Conservation (phyloP, 768 basidiomycete genomes). For the Suillus spraguei region DNA sequence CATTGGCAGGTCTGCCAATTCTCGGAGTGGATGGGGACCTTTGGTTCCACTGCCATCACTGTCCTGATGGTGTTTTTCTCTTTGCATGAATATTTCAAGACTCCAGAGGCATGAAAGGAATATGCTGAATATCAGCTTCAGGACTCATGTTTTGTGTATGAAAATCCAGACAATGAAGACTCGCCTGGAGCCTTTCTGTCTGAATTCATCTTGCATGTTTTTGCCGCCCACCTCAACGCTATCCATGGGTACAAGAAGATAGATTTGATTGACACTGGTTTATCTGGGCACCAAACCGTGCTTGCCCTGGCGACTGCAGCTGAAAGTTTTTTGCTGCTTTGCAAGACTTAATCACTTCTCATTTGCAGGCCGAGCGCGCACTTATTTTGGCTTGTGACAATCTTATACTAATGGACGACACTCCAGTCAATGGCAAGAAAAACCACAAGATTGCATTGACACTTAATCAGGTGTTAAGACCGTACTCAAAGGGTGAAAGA, state of each 20-base stretch:
- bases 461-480: too few species aligned
- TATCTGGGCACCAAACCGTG: neutral
- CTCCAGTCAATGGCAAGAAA: neutral
- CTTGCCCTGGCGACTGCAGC: too few species aligned
- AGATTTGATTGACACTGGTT: neutral
- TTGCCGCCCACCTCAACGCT: neutral
- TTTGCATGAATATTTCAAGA: neutral
- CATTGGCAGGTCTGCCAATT: too few species aligned
- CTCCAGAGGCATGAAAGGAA: neutral
- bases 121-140: neutral
- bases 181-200: neutral
- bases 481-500: too few species aligned
- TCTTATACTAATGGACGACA: neutral
- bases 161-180: neutral
- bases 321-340: neutral
- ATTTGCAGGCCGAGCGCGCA: neutral
- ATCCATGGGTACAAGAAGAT: too few species aligned
- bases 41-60: too few species aligned
- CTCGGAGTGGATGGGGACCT: too few species aligned
- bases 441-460: too few species aligned
- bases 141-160: neutral
- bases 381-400: neutral
- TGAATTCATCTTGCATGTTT: neutral
- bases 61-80: neutral
- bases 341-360: too few species aligned